Evolutionary conservation across 108 stramenopile species (phyloP).

Genomic region (Nitzschia inconspicua): DNA sequence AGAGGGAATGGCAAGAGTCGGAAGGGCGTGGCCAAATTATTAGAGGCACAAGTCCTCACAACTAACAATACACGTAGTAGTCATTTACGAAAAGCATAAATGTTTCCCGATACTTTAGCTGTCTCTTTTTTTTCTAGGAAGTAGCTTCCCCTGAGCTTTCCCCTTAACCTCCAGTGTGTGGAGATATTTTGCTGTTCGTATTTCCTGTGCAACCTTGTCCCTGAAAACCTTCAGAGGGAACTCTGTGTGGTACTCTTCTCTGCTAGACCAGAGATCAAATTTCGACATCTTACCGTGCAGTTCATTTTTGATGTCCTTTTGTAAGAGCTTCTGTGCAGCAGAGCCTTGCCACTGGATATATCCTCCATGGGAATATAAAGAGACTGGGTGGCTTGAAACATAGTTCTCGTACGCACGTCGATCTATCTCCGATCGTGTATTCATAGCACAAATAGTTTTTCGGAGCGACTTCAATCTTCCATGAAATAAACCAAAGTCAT

Average conservation of each 20-base stretch:
- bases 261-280: background rate
- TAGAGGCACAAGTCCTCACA: too few relatives aligned
- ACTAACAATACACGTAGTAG: too few relatives aligned
- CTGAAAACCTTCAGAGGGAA: slow-evolving; percentile 1
- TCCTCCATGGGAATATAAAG: background rate
- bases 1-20: too few relatives aligned
- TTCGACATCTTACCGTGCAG: background rate
- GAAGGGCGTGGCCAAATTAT: too few relatives aligned
- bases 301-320: background rate
- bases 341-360: slow-evolving; percentile 1
- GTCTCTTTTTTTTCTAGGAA: too few relatives aligned
- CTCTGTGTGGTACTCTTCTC: background rate
- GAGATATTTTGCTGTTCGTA: background rate
- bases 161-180: slow-evolving; percentile 1
- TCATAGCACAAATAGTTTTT: background rate
- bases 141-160: too few relatives aligned
- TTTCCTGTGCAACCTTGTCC: slow-evolving; percentile 5
- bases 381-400: background rate
- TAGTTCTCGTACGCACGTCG: slow-evolving; percentile 2
- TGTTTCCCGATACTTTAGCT: too few relatives aligned
- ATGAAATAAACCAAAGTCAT: background rate
- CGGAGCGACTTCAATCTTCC: background rate
- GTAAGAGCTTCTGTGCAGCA: background rate
- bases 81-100: too few relatives aligned
- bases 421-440: background rate